A percentile compares a stretch with the other conserved stretches of the same genome.
phyloP scores from a whole-genome alignment of 345 rosid genomes.

The Turnera subulata region DNA sequence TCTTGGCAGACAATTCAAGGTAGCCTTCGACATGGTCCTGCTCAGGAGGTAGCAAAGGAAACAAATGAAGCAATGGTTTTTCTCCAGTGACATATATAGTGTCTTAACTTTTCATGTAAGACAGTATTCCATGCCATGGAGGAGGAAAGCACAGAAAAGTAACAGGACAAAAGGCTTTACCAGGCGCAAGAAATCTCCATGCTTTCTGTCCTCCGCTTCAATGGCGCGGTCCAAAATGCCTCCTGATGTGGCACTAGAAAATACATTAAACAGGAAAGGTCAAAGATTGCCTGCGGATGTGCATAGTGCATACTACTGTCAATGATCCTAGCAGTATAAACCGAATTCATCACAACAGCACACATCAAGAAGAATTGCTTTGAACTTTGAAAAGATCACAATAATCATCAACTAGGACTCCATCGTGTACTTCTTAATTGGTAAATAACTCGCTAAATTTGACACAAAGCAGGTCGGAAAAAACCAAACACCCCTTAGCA shows the following conservation, averaged over 20 bases:
- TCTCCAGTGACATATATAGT: not conserved
- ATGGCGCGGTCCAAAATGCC: constrained; percentile 90
- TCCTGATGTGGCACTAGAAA: constrained; percentile 75
- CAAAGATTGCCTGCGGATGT: too few species aligned
- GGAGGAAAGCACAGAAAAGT: not conserved
- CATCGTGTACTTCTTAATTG: too few species aligned
- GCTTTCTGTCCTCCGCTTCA: constrained; percentile 87
- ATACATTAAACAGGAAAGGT: not conserved
- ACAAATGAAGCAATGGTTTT: not conserved
- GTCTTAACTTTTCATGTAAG: not conserved
- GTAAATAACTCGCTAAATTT: too few species aligned
- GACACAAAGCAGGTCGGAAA: too few species aligned
- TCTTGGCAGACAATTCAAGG: constrained; percentile 94
- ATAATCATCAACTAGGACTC: too few species aligned
- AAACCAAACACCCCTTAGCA: too few species aligned
- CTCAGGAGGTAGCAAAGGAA: constrained; percentile 11
- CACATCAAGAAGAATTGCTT: too few species aligned
- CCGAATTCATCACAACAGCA: too few species aligned
- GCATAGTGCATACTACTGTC: too few species aligned
- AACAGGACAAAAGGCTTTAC: constrained; percentile 30
- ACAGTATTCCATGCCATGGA: constrained; percentile 2
- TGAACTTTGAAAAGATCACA: too few species aligned
- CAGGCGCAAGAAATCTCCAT: constrained; percentile 88
- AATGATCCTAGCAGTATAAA: too few species aligned
- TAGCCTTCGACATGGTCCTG: constrained; percentile 99